Evolutionary conservation across 441 rosid species (phyloP).

Genomic region (Rhodomyrtus psidioides): DNA sequence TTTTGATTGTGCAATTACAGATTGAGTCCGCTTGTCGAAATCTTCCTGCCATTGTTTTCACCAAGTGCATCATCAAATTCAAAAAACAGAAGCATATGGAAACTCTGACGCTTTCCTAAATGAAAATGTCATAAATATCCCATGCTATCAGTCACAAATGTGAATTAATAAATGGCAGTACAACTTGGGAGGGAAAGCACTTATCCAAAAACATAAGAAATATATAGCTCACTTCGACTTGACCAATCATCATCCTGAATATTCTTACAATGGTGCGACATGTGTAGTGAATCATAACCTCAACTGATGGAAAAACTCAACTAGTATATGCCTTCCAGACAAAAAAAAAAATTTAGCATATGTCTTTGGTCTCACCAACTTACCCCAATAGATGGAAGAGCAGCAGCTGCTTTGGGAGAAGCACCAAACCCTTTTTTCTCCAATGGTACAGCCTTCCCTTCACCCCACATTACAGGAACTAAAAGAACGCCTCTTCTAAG

Average conservation of each 20-base stretch:
- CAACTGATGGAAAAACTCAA: background rate
- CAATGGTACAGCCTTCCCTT: constrained; percentile 38
- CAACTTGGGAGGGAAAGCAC: background rate
- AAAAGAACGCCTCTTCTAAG: constrained; percentile 78
- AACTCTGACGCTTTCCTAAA: background rate
- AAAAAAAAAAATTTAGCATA: too few species aligned
- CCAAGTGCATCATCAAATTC: background rate
- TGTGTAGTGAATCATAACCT: background rate
- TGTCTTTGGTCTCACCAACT: background rate
- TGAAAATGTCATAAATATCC: background rate
- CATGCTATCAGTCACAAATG: background rate
- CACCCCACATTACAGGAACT: constrained; percentile 82
- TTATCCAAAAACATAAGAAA: background rate
- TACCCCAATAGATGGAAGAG: constrained; percentile 94
- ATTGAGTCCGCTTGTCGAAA: constrained; percentile 73
- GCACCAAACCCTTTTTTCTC: constrained; percentile 87
- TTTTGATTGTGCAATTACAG: constrained; percentile 70
- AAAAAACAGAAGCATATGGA: background rate
- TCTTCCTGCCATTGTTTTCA: constrained; percentile 50
- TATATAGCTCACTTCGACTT: background rate
- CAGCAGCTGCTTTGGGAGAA: constrained; percentile 36
- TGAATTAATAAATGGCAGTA: background rate
- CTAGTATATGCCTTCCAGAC: background rate
- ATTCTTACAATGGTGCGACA: background rate
- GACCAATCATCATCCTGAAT: background rate